Percentiles rank a stretch among this genome's conserved stretches.
Evolutionary conservation across 345 rosid species (phyloP).

Genomic region (Salix viminalis): DNA sequence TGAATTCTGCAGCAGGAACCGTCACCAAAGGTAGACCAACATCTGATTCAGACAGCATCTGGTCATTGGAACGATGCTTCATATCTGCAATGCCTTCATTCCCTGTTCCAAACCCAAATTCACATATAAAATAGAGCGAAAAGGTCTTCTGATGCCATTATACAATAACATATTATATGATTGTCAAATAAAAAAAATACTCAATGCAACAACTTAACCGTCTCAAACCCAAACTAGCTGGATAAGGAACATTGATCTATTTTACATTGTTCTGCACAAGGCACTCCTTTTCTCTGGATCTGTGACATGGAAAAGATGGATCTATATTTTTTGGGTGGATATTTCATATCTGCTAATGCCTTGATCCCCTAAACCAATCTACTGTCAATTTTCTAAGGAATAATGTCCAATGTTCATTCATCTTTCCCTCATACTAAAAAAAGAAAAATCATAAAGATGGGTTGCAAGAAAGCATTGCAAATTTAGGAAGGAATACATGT

Average conservation of each 20-base stretch:
- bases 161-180: neutral
- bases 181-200: neutral
- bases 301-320: neutral
- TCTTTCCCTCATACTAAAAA: neutral
- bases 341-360: neutral
- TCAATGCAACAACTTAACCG: neutral
- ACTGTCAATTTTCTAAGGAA: neutral
- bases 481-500: neutral
- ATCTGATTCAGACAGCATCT: conserved; percentile 46
- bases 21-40: conserved; percentile 67
- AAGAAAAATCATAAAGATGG: neutral
- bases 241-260: neutral
- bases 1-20: conserved; percentile 52
- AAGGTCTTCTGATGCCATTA: too few species aligned
- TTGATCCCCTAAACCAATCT: neutral
- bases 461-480: neutral
- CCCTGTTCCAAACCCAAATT: conserved; percentile 38
- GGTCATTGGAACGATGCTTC: conserved; percentile 41
- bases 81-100: conserved; percentile 43
- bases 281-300: neutral
- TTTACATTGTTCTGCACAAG: neutral
- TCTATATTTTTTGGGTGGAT: neutral
- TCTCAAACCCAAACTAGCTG: neutral
- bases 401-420: neutral
- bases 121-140: conserved; percentile 5